A percentile compares a stretch with the other conserved stretches of the same genome.
Conservation (phyloP, 2,329 filamentous ascomycete species). For the Venturia pyrina region DNA sequence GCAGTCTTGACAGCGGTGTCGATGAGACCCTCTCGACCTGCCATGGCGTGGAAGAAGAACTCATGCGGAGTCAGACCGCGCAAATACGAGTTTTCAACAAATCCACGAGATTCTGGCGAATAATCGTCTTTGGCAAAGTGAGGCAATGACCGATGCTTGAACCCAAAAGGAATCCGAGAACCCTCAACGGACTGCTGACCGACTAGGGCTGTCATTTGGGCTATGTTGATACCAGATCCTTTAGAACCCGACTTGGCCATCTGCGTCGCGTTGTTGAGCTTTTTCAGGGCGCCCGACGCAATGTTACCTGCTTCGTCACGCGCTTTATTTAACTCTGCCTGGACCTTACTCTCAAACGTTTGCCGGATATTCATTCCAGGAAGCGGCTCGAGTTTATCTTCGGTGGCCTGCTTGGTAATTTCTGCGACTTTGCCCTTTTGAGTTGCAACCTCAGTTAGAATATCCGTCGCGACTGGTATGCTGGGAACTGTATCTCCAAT, state of each 20-base stretch:
- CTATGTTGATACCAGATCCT: constrained; percentile 98
- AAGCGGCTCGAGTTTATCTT: constrained; percentile 79
- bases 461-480: constrained; percentile 64
- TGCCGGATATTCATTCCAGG: constrained; percentile 98
- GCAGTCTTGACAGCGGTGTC: constrained; percentile 99
- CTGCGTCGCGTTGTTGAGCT: constrained; percentile 90
- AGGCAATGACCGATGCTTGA: constrained; percentile 93
- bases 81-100: constrained; percentile 97
- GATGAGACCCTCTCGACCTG: constrained; percentile 98
- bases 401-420: constrained; percentile 68
- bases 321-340: constrained; percentile 84
- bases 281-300: constrained; percentile 85
- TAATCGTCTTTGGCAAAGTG: constrained; percentile 99
- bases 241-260: constrained; percentile 98
- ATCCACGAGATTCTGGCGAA: constrained; percentile 90
- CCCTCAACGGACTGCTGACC: constrained; percentile 98
- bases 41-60: constrained; percentile 99
- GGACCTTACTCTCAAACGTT: constrained; percentile 96
- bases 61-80: constrained; percentile 90
- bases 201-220: constrained; percentile 97
- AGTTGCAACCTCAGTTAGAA: constrained; percentile 69
- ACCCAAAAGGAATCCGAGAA: constrained; percentile 97
- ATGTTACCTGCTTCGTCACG: constrained; percentile 93
- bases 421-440: constrained; percentile 73
- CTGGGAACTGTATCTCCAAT: constrained; percentile 94